These are phyloP conservation scores for Vanilla planifolia DNA, from an alignment of 106 monocot genomes.

Conservation along the genomic window DNA sequence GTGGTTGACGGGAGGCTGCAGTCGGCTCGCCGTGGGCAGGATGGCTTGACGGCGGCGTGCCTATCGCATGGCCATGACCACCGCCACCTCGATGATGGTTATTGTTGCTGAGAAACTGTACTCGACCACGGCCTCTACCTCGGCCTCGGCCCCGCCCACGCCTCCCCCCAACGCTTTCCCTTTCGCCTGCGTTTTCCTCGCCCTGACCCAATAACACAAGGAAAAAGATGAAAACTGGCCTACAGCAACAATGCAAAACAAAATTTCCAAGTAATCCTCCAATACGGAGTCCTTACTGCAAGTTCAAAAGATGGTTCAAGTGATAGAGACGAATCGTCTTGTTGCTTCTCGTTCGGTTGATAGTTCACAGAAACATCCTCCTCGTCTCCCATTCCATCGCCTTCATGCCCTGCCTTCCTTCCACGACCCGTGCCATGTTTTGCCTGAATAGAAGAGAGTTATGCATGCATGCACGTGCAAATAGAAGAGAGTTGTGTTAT, in stretches of 20 bases:
- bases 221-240: too few species aligned
- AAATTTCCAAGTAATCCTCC: background rate
- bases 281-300: slow-evolving; percentile 17
- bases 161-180: slow-evolving; percentile 25
- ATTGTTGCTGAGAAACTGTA: slow-evolving; percentile 25
- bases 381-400: slow-evolving; percentile 54
- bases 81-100: slow-evolving; percentile 2
- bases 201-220: slow-evolving; percentile 24
- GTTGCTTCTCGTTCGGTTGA: slow-evolving; percentile 41
- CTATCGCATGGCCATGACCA: slow-evolving; percentile 22
- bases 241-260: background rate
- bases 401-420: slow-evolving; percentile 49
- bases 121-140: slow-evolving; percentile 40
- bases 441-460: slow-evolving; percentile 15
- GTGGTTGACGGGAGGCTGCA: slow-evolving; percentile 40
- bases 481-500: too few species aligned
- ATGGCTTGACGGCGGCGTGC: slow-evolving; percentile 32
- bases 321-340: slow-evolving; percentile 28
- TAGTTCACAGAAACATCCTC: slow-evolving; percentile 36
- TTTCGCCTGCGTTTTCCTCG: slow-evolving; percentile 35
- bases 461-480: too few species aligned
- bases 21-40: slow-evolving; percentile 18
- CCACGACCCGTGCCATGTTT: slow-evolving; percentile 32
- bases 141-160: slow-evolving; percentile 44
- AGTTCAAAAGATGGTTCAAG: slow-evolving; percentile 38